Evolutionary conservation across 1,139 yeast species (phyloP).

Genomic region (Waltiozyma sp.): DNA sequence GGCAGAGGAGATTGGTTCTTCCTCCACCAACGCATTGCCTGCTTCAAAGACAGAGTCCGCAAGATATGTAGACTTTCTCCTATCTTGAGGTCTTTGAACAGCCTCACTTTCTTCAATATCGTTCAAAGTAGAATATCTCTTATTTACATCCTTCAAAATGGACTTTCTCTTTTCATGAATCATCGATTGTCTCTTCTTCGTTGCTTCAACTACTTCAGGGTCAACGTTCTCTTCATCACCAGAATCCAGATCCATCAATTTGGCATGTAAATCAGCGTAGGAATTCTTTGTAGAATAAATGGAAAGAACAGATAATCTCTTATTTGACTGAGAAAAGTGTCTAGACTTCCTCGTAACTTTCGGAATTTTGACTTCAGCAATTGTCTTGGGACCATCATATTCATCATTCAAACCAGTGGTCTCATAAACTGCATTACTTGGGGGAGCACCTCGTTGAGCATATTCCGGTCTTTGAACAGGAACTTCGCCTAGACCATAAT

Average conservation of each 20-base stretch:
- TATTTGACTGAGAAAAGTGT: constrained; percentile 49
- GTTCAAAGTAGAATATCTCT: constrained; percentile 12
- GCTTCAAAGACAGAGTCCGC: constrained; percentile 1
- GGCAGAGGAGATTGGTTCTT: too few species aligned
- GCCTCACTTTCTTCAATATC: constrained; percentile 3
- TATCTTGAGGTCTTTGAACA: neutral
- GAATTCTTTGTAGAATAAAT: constrained; percentile 60
- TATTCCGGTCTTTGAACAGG: constrained; percentile 7
- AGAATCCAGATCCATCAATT: constrained; percentile 29
- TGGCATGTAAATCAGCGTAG: constrained; percentile 47
- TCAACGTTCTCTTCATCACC: constrained; percentile 24
- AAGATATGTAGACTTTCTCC: neutral
- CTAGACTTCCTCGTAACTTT: constrained; percentile 60
- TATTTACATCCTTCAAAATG: neutral
- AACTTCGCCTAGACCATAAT: constrained; percentile 5
- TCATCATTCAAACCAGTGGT: constrained; percentile 3
- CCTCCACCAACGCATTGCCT: neutral
- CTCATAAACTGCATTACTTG: neutral
- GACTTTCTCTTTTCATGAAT: neutral
- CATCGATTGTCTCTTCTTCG: neutral
- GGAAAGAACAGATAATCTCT: constrained; percentile 58
- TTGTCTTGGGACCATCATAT: constrained; percentile 27
- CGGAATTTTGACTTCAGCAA: constrained; percentile 57
- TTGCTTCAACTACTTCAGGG: constrained; percentile 9
- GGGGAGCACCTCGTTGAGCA: constrained; percentile 14